Percentiles rank a stretch among this genome's conserved stretches.
These are phyloP conservation scores for Populus hybrid DNA, from an alignment of 441 rosid species.

Conservation along the genomic window DNA sequence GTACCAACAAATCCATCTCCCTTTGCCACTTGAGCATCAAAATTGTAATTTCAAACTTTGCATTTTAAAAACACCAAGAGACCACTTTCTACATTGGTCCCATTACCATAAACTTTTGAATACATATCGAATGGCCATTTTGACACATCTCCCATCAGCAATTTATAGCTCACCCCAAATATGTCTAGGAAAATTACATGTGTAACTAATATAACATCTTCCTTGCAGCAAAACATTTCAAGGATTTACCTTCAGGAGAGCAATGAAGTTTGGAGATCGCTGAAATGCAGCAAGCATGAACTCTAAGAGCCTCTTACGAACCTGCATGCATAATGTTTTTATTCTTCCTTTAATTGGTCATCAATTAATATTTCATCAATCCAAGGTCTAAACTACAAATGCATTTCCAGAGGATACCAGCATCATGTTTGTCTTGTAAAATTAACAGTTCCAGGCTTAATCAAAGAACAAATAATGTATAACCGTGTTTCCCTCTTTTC, in stretches of 20 bases:
- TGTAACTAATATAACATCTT: too few relatives aligned
- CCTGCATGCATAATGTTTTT: slow-evolving; percentile 37
- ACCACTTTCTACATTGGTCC: not conserved
- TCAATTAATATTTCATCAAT: not conserved
- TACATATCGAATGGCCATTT: not conserved
- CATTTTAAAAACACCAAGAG: not conserved
- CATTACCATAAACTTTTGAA: not conserved
- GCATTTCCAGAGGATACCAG: not conserved
- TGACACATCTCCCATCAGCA: too few relatives aligned
- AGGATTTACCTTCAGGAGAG: slow-evolving; percentile 67
- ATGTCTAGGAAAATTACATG: too few relatives aligned
- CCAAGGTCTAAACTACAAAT: not conserved
- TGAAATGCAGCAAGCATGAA: slow-evolving; percentile 91
- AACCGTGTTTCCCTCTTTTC: not conserved
- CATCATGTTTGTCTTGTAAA: not conserved
- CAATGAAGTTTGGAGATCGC: slow-evolving; percentile 72
- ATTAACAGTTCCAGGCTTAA: not conserved
- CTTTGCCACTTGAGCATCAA: too few relatives aligned
- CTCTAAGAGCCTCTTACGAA: slow-evolving; percentile 74
- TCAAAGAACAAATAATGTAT: not conserved
- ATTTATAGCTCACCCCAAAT: too few relatives aligned
- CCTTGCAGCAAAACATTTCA: not conserved
- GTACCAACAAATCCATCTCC: too few relatives aligned
- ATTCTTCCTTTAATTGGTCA: not conserved
- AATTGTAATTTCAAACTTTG: too few relatives aligned